Conservation (phyloP, 495 filamentous ascomycete species). For the Hyaloscypha finlandica region DNA sequence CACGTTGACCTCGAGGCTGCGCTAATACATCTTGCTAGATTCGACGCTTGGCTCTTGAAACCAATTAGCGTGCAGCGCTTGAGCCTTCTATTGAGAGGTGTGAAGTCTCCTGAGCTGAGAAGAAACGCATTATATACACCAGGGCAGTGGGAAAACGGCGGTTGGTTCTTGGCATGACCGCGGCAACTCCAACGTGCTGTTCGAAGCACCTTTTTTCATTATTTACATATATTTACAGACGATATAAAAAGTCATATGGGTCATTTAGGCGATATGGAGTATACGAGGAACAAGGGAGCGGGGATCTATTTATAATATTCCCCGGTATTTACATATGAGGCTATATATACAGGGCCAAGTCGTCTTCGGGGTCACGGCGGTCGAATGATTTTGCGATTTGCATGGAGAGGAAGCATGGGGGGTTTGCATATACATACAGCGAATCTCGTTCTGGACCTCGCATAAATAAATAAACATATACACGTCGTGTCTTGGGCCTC, state of each 20-base stretch:
- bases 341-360: not conserved
- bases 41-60: constrained; percentile 71
- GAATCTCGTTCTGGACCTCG: not conserved
- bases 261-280: too few relatives aligned
- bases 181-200: not conserved
- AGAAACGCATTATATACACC: constrained; percentile 53
- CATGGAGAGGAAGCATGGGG: not conserved
- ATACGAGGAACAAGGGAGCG: too few relatives aligned
- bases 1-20: constrained; percentile 49
- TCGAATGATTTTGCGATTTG: not conserved
- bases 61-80: constrained; percentile 73
- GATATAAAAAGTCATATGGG: not conserved
- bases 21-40: constrained; percentile 1
- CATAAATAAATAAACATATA: not conserved
- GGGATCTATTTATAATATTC: too few relatives aligned
- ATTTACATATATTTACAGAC: not conserved
- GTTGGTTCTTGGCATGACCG: constrained; percentile 56
- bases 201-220: not conserved
- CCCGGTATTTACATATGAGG: not conserved
- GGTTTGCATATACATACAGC: not conserved
- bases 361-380: not conserved
- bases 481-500: too few relatives aligned
- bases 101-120: constrained; percentile 49
- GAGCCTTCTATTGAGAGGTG: constrained; percentile 57
- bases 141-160: constrained; percentile 71